Percentiles rank a stretch among this genome's conserved stretches.
Conservation (phyloP, 108 stramenopile genomes). For the Discostella stelligeroides region DNA sequence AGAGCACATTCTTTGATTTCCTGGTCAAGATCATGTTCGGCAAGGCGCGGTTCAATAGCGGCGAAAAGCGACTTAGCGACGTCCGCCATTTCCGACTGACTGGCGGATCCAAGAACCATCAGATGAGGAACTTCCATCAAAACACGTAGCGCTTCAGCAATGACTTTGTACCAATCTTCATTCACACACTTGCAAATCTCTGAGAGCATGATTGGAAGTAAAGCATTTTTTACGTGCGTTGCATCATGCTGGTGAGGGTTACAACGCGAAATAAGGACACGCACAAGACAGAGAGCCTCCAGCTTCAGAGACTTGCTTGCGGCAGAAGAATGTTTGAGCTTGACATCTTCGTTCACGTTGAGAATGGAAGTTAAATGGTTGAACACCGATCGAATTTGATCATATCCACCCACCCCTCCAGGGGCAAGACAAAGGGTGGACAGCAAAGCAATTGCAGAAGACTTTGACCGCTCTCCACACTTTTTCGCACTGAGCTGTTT, state of each 20-base stretch:
- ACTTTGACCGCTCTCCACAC: constrained; percentile 81
- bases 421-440: constrained; percentile 74
- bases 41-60: constrained; percentile 90
- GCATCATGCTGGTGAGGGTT: constrained; percentile 64
- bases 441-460: constrained; percentile 70
- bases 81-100: constrained; percentile 44
- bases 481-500: constrained; percentile 82
- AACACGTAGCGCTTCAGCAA: constrained; percentile 90
- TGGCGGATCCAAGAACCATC: constrained; percentile 53
- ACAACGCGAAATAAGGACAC: constrained; percentile 62
- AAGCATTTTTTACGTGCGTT: constrained; percentile 54
- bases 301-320: constrained; percentile 88
- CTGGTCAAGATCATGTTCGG: constrained; percentile 94
- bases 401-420: constrained; percentile 75
- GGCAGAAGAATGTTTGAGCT: constrained; percentile 49
- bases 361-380: constrained; percentile 68
- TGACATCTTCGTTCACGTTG: constrained; percentile 36
- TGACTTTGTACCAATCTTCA: constrained; percentile 98
- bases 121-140: constrained; percentile 75
- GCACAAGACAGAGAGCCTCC: constrained; percentile 88
- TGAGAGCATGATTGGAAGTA: constrained; percentile 61
- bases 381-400: constrained; percentile 71
- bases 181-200: constrained; percentile 72
- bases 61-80: constrained; percentile 76
- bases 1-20: constrained; percentile 97